A percentile compares a stretch with the other conserved stretches of the same genome.
phyloP scores from a whole-genome alignment of 148 eudicot genomes.

The Chenopodium album region DNA sequence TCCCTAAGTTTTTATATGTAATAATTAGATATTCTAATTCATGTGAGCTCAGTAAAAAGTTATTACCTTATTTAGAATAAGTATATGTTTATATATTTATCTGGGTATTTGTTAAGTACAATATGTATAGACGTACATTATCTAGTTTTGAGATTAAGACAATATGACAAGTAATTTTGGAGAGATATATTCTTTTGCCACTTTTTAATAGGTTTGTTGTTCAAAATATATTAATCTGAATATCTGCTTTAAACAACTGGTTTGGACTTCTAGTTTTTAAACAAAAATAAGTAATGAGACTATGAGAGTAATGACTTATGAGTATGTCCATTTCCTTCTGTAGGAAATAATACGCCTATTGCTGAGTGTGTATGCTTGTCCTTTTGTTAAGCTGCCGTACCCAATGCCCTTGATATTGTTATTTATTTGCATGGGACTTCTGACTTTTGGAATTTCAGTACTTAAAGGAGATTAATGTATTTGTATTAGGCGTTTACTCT shows the following conservation, averaged over 20 bases:
- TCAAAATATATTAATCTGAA: too few relatives aligned
- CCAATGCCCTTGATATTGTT: not conserved
- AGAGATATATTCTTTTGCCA: too few relatives aligned
- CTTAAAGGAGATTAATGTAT: not conserved
- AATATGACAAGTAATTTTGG: too few relatives aligned
- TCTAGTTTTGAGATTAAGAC: too few relatives aligned
- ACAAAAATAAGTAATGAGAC: not conserved
- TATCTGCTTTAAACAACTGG: not conserved
- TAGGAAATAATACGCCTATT: not conserved
- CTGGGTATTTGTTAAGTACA: too few relatives aligned
- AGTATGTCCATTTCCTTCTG: not conserved
- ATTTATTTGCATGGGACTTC: slow-evolving; percentile 3
- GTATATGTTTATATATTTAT: too few relatives aligned
- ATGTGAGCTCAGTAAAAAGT: too few relatives aligned
- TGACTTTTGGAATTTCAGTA: slow-evolving; percentile 21
- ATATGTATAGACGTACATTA: too few relatives aligned
- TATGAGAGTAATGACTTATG: not conserved
- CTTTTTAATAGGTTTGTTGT: too few relatives aligned
- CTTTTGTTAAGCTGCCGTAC: slow-evolving; percentile 6
- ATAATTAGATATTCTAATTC: too few relatives aligned
- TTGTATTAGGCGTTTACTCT: slow-evolving; percentile 7
- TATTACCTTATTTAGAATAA: too few relatives aligned
- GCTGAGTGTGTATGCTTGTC: slow-evolving; percentile 8
- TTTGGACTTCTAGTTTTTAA: not conserved
- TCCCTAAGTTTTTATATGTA: too few relatives aligned